These are phyloP conservation scores for Cokeromyces recurvatus DNA, from an alignment of 371 early-diverging fungal species.

Conservation along the genomic window DNA sequence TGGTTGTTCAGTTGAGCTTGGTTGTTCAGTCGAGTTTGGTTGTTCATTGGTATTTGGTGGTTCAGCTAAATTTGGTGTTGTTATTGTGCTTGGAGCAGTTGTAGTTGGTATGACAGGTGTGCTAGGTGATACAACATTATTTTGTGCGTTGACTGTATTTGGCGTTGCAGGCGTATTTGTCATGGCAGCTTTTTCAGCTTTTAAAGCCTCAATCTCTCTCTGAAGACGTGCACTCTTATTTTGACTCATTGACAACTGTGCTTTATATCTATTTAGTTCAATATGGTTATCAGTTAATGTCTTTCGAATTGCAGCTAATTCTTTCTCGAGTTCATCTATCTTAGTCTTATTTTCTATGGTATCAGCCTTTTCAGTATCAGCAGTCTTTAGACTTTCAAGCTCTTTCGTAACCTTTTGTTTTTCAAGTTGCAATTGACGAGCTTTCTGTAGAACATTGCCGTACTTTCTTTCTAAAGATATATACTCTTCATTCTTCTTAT, in stretches of 20 bases:
- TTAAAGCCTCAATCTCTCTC: constrained; percentile 8
- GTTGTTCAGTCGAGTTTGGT: no score
- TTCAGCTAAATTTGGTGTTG: no score
- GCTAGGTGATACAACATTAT: no score
- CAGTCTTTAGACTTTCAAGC: not conserved
- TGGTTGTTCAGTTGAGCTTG: no score
- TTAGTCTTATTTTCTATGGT: constrained; percentile 1
- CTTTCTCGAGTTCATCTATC: constrained; percentile 4
- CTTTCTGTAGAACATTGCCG: constrained; percentile 1
- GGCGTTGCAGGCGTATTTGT: not conserved
- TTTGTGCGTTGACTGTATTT: no score
- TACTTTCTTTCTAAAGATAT: constrained; percentile 5
- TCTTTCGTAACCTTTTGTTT: not conserved
- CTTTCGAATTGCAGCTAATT: constrained; percentile 2
- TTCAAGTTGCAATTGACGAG: constrained; percentile 10
- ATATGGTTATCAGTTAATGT: not conserved
- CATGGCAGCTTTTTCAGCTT: not conserved
- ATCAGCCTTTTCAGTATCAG: not conserved
- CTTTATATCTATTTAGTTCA: constrained; percentile 12
- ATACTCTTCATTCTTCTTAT: not conserved
- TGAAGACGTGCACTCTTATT: constrained; percentile 15
- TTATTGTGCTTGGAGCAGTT: no score
- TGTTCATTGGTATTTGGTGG: no score
- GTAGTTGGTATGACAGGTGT: no score
- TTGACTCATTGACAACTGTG: constrained; percentile 16